Evolutionary conservation across 2,329 filamentous ascomycete species (phyloP).

Genomic region (Aquanectria penicillioides): DNA sequence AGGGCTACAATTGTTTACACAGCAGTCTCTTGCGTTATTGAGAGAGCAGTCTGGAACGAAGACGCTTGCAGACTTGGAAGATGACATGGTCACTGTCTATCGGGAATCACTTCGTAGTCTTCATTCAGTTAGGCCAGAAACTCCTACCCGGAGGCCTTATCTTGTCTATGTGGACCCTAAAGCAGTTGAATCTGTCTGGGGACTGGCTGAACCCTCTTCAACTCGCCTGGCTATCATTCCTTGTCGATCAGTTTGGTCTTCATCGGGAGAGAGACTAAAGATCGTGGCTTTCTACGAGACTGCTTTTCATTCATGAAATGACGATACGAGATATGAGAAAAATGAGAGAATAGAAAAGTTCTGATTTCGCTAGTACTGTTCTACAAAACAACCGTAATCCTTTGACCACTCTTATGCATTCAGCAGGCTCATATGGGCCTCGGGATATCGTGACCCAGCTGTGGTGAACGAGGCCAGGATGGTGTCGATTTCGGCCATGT

Average conservation of each 20-base stretch:
- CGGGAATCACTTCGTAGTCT: constrained; percentile 36
- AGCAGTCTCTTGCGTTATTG: constrained; percentile 33
- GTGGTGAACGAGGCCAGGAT: constrained; percentile 60
- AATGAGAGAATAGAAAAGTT: constrained; percentile 14
- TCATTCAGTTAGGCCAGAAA: constrained; percentile 17
- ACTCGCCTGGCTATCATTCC: constrained; percentile 42
- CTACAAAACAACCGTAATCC: background rate
- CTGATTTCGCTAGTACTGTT: background rate
- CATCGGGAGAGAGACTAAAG: constrained; percentile 43
- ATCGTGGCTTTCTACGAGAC: constrained; percentile 48
- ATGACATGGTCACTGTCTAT: constrained; percentile 33
- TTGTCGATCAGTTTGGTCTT: constrained; percentile 51
- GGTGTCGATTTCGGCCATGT: constrained; percentile 61
- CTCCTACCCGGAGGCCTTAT: constrained; percentile 37
- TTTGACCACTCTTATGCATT: constrained; percentile 20
- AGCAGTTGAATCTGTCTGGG: constrained; percentile 31
- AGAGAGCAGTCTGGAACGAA: background rate
- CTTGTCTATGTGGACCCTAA: constrained; percentile 46
- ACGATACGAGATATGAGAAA: constrained; percentile 21
- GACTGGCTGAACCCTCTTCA: background rate
- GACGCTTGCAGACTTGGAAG: constrained; percentile 21
- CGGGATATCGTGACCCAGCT: constrained; percentile 60
- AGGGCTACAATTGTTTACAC: constrained; percentile 44
- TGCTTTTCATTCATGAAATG: constrained; percentile 10
- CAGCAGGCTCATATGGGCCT: constrained; percentile 27